phyloP scores from a whole-genome alignment of 2,329 filamentous ascomycete genomes.

The Achaetomium macrosporum region DNA sequence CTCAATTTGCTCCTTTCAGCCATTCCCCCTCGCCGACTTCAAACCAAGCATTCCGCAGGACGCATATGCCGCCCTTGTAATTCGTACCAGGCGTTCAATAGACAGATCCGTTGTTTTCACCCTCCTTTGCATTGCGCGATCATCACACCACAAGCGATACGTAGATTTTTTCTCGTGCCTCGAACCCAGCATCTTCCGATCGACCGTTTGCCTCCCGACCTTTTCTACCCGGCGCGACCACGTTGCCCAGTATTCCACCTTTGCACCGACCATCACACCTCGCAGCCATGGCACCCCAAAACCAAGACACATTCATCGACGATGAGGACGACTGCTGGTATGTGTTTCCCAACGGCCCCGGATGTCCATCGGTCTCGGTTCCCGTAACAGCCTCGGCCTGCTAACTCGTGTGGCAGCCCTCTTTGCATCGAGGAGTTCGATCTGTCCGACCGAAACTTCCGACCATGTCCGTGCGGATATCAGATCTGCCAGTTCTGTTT shows the following conservation, averaged over 20 bases:
- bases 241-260: not conserved
- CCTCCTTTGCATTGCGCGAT: not conserved
- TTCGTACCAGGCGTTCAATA: constrained; percentile 16
- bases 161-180: too few relatives aligned
- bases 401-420: constrained; percentile 53
- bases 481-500: constrained; percentile 99
- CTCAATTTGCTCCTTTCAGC: constrained; percentile 18
- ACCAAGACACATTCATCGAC: constrained; percentile 66
- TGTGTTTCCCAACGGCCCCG: constrained; percentile 26
- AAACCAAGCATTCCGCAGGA: constrained; percentile 10
- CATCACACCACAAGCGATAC: too few relatives aligned
- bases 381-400: constrained; percentile 15
- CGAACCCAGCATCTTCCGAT: not conserved
- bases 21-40: constrained; percentile 6
- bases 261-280: not conserved
- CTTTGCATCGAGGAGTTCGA: constrained; percentile 99
- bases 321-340: constrained; percentile 67
- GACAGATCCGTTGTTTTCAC: constrained; percentile 15
- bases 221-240: constrained; percentile 6
- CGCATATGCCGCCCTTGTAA: constrained; percentile 16
- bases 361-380: not conserved
- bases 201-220: not conserved
- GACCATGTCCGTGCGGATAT: constrained; percentile 94
- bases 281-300: constrained; percentile 57
- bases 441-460: constrained; percentile 93